Evolutionary conservation across 73 alveolate genomes (phyloP), one percentile per base, ranked within the genome.

Genomic region (Paramecium bursaria): DNA sequence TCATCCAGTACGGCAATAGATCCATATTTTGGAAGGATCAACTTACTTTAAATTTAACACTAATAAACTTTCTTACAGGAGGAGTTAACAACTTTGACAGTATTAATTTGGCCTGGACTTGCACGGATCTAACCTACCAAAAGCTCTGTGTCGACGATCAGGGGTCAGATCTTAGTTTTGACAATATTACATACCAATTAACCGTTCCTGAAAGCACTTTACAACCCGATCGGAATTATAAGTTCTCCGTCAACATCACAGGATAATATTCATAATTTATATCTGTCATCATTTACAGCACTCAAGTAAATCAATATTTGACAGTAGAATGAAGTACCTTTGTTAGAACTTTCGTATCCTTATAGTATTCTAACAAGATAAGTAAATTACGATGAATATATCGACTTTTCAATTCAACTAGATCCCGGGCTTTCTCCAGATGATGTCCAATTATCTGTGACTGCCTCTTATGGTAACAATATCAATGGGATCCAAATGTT

Each of bases 401-500:
- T 51, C 3, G 74, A 51, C 3, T 51, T 51, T 9, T 0, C 46
- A 11, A 51, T 51, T 9, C 17, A 51, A 51, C 13, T 51, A 51
- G 74, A 51, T 7, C 46, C 23, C n/a, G 74, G 74, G 27, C 46
- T 51, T 13, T 51, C 74, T 2, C 74, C 74, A 19, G 74, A 51
- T 51, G 74, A 51, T 11, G 23, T 44, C 0, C 23, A 51, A 51
- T 25, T 51, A 51, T 51, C 46, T 2, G 17, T 51, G 3, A 17
- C 46, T 0, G 27, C 27, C 23, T 51, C 23, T 21, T 51, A 26
- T 13, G 74, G 27, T 44, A 44, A 44, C 27, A 26, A 51, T 17
- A 44, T 51, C 74, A 26, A 19, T 3, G 27, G 27, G 46, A 26
- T 51, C 7, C 11, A 51, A 22, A 3, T 25, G n/a, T 21, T 51